Conservation (phyloP, 169 alveolate species). For the Perkinsus olseni region DNA sequence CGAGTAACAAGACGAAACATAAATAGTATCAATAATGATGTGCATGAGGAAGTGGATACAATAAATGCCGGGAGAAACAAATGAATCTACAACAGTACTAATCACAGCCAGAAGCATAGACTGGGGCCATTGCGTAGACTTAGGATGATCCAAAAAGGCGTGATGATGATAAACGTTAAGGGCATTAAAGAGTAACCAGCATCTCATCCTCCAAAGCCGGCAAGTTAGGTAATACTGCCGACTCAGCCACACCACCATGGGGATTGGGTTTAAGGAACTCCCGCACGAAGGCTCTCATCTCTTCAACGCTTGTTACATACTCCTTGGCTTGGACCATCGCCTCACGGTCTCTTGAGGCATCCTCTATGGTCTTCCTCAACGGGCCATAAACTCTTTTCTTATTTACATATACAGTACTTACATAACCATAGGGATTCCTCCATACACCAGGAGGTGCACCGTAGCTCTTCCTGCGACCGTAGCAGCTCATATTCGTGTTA, state of each 20-base stretch:
- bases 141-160: not conserved
- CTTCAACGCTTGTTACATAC: not conserved
- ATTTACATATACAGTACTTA: not conserved
- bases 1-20: too few relatives aligned
- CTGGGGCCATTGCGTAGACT: not conserved
- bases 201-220: not conserved
- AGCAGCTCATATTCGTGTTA: not conserved
- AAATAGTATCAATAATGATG: not conserved
- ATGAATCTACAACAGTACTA: not conserved
- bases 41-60: not conserved
- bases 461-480: not conserved
- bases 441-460: not conserved
- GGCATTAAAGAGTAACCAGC: not conserved
- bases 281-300: not conserved
- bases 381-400: not conserved
- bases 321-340: not conserved
- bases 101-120: not conserved
- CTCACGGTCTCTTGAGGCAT: not conserved
- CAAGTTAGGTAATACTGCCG: not conserved
- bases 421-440: not conserved
- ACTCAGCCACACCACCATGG: not conserved
- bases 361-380: not conserved
- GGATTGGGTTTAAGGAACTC: not conserved
- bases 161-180: not conserved
- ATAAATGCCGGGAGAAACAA: too few relatives aligned